Evolutionary conservation across 306 rosid genomes (phyloP), one percentile per base, ranked within the genome.

Genomic region (Dicorynia guianensis): DNA sequence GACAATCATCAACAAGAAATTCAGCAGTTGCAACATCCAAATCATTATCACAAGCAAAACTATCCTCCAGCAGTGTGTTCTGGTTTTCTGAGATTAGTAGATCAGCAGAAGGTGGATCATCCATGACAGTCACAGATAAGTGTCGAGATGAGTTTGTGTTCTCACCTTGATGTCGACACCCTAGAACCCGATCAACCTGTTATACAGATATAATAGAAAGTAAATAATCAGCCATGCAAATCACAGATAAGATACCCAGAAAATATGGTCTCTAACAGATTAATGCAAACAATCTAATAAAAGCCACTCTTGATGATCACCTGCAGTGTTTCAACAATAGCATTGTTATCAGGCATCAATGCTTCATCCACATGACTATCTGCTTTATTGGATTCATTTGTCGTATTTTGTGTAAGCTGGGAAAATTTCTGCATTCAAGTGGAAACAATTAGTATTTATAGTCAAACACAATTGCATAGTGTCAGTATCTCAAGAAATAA

Each of bases 121-220:
- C 85, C 35, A 62, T 79, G 76, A 72, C 79, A 50, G 87, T 64
- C 88, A 81, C 84, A 53, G 91, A 54, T 80, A 84, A 81, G 59
- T 63, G 85, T 36, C 48, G 80, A 49, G 81, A 52, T 72, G 91
- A 78, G 63, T 80, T 77, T 44, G 44, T 71, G 67, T 79, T 69
- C 70, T 82, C 81, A 64, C 85, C 91, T 36, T 76, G 88, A 82
- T 90, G 78, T 78, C 96, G 97, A 81, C 99, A 96, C 55, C 99
- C 99, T 74, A 96, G 80, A 80, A 96, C 91, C 64, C 96, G 94
- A 83, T 92, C 99, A 71, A 96, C 97, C 99, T 96, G 88, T 69
- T 30, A 85, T 77, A 50, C 20, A 62, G 69, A 76, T 43, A 78
- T 6, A 62, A 17, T 74, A 68, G 80, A 35, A 65, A 71, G 49